Evolutionary conservation across 805 yeast species (phyloP).

Genomic region (Nakazawaea wickerhamii): DNA sequence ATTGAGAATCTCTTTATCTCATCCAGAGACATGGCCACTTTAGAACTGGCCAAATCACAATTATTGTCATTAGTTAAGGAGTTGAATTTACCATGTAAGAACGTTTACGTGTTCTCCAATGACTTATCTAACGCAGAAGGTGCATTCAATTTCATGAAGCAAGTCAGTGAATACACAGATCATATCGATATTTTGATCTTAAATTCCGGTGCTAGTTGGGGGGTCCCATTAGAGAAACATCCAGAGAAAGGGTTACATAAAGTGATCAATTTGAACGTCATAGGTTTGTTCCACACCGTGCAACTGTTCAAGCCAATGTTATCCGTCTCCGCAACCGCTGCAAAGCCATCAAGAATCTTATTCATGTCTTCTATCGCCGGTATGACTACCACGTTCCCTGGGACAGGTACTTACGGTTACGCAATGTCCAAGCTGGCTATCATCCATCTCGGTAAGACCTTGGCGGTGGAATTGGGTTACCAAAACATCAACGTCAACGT

Average conservation of each 20-base stretch:
- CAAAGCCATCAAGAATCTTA: slow-evolving; percentile 59
- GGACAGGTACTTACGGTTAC: slow-evolving; percentile 63
- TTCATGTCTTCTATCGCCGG: slow-evolving; percentile 68
- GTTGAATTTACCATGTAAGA: slow-evolving; percentile 19
- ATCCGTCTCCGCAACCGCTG: slow-evolving; percentile 33
- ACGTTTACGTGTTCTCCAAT: slow-evolving; percentile 46
- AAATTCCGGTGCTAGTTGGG: slow-evolving; percentile 82
- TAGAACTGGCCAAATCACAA: slow-evolving; percentile 45
- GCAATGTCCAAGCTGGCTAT: slow-evolving; percentile 73
- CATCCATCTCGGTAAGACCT: slow-evolving; percentile 56
- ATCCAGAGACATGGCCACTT: slow-evolving; percentile 58
- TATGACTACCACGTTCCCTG: slow-evolving; percentile 28
- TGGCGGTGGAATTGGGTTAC: slow-evolving; percentile 64
- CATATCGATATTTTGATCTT: slow-evolving; percentile 62
- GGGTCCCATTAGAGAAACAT: slow-evolving; percentile 55
- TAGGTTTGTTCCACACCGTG: slow-evolving; percentile 63
- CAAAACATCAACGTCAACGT: slow-evolving; percentile 62
- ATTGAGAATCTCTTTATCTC: slow-evolving; percentile 58
- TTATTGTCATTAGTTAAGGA: slow-evolving; percentile 27
- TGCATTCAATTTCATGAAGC: slow-evolving; percentile 36
- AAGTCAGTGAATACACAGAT: slow-evolving; percentile 32
- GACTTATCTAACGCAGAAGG: slow-evolving; percentile 51
- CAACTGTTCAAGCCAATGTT: slow-evolving; percentile 58
- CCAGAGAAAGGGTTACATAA: slow-evolving; percentile 57
- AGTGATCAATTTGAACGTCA: slow-evolving; percentile 57